Evolutionary conservation across 495 filamentous ascomycete species (phyloP).

Genomic region (Xylona heveae): DNA sequence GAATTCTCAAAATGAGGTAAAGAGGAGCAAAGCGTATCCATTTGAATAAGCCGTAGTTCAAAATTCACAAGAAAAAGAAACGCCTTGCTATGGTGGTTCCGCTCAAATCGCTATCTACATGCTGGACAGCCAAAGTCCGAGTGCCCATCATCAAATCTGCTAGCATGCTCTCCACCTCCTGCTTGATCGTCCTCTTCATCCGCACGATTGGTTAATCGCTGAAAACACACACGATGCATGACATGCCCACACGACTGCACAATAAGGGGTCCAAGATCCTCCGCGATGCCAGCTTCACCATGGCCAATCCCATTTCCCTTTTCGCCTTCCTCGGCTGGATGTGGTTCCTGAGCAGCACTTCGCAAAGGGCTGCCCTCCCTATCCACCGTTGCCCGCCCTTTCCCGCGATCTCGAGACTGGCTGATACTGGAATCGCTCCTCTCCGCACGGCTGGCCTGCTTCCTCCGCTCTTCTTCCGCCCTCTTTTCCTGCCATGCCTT

Average conservation of each 20-base stretch:
- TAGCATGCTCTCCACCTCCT: no score
- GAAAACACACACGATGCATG: constrained; percentile 38
- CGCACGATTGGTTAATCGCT: no score
- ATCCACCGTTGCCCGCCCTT: background rate
- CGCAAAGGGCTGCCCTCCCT: background rate
- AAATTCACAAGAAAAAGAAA: no score
- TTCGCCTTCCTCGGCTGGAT: background rate
- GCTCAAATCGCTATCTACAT: no score
- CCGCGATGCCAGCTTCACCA: constrained; percentile 4
- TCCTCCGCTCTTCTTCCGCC: constrained; percentile 19
- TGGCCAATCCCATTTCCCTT: no score
- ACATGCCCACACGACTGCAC: constrained; percentile 40
- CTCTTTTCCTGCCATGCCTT: constrained; percentile 56
- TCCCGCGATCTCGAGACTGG: background rate
- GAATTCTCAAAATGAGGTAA: no score
- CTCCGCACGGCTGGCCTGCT: constrained; percentile 12
- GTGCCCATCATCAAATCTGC: no score
- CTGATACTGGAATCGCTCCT: constrained; percentile 8
- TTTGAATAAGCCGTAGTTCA: no score
- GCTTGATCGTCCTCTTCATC: no score
- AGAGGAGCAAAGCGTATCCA: no score
- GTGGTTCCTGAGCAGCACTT: background rate
- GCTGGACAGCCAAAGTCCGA: no score
- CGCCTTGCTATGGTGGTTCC: no score
- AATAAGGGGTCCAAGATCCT: constrained; percentile 26